Conservation (phyloP, 1,139 yeast species). For the Zygosaccharomyces sapae region DNA sequence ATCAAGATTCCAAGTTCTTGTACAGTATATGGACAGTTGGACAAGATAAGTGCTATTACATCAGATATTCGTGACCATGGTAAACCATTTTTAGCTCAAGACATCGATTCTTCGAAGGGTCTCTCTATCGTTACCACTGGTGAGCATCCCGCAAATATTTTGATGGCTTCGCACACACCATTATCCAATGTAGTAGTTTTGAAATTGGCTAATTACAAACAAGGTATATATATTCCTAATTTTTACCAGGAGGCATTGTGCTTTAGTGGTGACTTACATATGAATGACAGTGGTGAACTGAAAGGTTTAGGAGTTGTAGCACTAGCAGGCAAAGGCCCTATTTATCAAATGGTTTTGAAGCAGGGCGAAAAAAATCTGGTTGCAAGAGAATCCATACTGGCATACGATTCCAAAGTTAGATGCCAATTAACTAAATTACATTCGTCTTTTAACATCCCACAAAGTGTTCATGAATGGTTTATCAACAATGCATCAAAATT, state of each 20-base stretch:
- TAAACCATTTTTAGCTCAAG: constrained; percentile 16
- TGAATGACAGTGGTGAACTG: constrained; percentile 12
- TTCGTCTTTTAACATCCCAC: constrained; percentile 13
- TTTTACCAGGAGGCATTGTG: constrained; percentile 19
- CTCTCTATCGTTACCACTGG: constrained; percentile 29
- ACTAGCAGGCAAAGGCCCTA: constrained; percentile 22
- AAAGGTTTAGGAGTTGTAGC: constrained; percentile 26
- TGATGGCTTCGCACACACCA: constrained; percentile 19
- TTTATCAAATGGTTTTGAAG: constrained; percentile 15
- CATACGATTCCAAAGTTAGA: constrained; percentile 14
- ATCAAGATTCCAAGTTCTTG: constrained; percentile 49
- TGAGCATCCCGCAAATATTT: constrained; percentile 22
- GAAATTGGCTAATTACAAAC: constrained; percentile 19
- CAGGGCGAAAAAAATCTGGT: constrained; percentile 18
- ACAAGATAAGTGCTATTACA: constrained; percentile 46
- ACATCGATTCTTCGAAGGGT: constrained; percentile 13
- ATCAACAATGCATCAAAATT: constrained; percentile 9
- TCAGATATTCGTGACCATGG: constrained; percentile 37
- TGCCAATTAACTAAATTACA: constrained; percentile 5
- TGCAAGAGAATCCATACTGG: constrained; percentile 19
- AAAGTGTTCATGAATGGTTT: constrained; percentile 11
- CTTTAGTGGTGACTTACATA: constrained; percentile 22
- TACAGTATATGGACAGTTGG: constrained; percentile 43
- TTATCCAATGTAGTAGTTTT: constrained; percentile 19
- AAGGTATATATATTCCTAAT: constrained; percentile 21